These are phyloP conservation scores for Aspergillus jensenii DNA, from an alignment of 2,329 filamentous ascomycete species.

Conservation along the genomic window DNA sequence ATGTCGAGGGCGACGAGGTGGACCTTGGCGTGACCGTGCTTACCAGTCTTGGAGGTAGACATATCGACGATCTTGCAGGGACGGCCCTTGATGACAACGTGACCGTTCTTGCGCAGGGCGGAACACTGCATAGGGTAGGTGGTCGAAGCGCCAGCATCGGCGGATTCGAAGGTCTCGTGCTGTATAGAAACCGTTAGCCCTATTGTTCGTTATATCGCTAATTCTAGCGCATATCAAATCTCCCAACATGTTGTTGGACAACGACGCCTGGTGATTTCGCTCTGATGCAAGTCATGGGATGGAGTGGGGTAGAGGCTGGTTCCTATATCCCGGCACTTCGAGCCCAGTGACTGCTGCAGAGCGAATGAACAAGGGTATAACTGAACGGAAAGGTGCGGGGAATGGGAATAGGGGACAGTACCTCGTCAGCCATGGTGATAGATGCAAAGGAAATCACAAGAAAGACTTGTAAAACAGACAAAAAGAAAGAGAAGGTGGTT, in stretches of 20 bases:
- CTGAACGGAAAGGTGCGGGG: slow-evolving; percentile 10
- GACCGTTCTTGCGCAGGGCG: slow-evolving; percentile 98
- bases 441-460: slow-evolving; percentile 27
- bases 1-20: slow-evolving; percentile 97
- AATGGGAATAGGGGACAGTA: slow-evolving; percentile 43
- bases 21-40: slow-evolving; percentile 99
- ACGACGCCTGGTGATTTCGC: slow-evolving; percentile 7
- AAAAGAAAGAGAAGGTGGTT: slow-evolving; percentile 21
- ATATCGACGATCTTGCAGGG: slow-evolving; percentile 99
- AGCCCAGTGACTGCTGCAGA: slow-evolving; percentile 24
- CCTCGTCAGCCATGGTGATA: slow-evolving; percentile 67
- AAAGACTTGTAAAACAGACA: slow-evolving; percentile 18
- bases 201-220: not conserved
- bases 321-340: slow-evolving; percentile 28
- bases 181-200: slow-evolving; percentile 33
- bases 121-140: slow-evolving; percentile 99
- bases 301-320: slow-evolving; percentile 12
- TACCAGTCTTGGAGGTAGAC: slow-evolving; percentile 99
- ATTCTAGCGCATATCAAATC: not conserved
- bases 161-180: slow-evolving; percentile 83
- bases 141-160: slow-evolving; percentile 90
- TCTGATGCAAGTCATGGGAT: slow-evolving; percentile 13
- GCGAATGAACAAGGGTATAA: slow-evolving; percentile 5
- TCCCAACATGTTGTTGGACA: not conserved
- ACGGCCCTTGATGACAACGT: slow-evolving; percentile 97